phyloP scores from a whole-genome alignment of 2,329 filamentous ascomycete genomes.

The Grosmannia clavigera region DNA sequence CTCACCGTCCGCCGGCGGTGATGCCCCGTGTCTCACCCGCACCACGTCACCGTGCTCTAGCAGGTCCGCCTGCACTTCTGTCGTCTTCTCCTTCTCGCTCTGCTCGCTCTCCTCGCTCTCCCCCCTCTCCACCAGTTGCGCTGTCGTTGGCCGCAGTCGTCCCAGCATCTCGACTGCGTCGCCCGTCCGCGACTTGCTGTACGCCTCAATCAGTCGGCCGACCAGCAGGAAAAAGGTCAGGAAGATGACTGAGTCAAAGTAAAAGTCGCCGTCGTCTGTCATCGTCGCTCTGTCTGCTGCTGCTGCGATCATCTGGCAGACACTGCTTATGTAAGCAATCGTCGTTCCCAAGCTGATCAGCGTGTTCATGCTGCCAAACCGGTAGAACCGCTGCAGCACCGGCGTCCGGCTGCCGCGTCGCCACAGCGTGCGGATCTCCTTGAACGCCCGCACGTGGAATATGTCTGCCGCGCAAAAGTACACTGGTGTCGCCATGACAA shows the following conservation, averaged over 20 bases:
- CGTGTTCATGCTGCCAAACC: constrained; percentile 96
- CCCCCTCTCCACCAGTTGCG: constrained; percentile 48
- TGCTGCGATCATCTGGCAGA: constrained; percentile 61
- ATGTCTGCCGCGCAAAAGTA: constrained; percentile 80
- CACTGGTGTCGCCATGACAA: constrained; percentile 71
- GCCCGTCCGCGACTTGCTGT: constrained; percentile 83
- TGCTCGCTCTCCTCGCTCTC: constrained; percentile 10
- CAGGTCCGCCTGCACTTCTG: constrained; percentile 46
- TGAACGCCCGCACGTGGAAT: constrained; percentile 68
- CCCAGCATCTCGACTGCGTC: constrained; percentile 72
- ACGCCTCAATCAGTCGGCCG: constrained; percentile 68
- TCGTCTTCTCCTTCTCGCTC: not conserved
- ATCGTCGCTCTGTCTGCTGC: constrained; percentile 29
- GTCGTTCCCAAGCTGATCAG: constrained; percentile 80
- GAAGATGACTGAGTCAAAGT: constrained; percentile 91
- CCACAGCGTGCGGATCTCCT: constrained; percentile 71
- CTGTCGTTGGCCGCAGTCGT: constrained; percentile 65
- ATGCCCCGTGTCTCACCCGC: constrained; percentile 63
- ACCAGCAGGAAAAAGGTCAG: constrained; percentile 75
- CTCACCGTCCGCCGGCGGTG: constrained; percentile 72
- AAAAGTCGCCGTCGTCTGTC: constrained; percentile 44
- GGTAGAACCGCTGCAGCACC: constrained; percentile 63
- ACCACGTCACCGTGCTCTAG: constrained; percentile 66
- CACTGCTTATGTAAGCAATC: constrained; percentile 75
- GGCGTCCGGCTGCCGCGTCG: constrained; percentile 60